These are phyloP conservation scores for Petasospora rhodanensis DNA, from an alignment of 1,139 yeast genomes.

Conservation along the genomic window DNA sequence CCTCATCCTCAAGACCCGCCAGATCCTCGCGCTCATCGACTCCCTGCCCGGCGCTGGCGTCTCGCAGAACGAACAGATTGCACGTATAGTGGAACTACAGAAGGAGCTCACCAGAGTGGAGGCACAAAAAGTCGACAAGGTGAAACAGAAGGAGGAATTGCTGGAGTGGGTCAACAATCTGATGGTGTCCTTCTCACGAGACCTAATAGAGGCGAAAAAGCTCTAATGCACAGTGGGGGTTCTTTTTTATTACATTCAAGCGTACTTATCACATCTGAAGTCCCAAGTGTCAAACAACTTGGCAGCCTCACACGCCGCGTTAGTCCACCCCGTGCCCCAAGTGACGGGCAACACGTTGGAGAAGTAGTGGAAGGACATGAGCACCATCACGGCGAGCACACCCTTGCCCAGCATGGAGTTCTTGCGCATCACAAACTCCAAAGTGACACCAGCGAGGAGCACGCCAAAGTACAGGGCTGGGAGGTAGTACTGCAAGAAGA, in stretches of 20 bases:
- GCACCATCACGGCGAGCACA: slow-evolving; percentile 29
- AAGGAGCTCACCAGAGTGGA: slow-evolving; percentile 61
- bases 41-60: slow-evolving; percentile 92
- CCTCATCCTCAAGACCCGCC: slow-evolving; percentile 79
- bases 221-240: slow-evolving; percentile 11
- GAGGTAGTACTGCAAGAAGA: slow-evolving; percentile 52
- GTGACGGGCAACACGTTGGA: slow-evolving; percentile 41
- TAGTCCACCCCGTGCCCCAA: slow-evolving; percentile 49
- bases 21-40: slow-evolving; percentile 79
- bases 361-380: slow-evolving; percentile 36
- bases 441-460: slow-evolving; percentile 47
- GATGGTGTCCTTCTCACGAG: slow-evolving; percentile 34
- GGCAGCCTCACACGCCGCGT: slow-evolving; percentile 36
- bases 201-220: slow-evolving; percentile 21
- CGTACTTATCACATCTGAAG: slow-evolving; percentile 41
- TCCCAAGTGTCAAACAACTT: slow-evolving; percentile 42
- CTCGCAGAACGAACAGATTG: slow-evolving; percentile 68
- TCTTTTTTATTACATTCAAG: neutral
- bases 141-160: slow-evolving; percentile 62
- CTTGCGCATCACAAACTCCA: slow-evolving; percentile 36
- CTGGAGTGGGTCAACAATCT: slow-evolving; percentile 64
- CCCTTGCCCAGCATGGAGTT: slow-evolving; percentile 30
- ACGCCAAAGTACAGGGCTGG: slow-evolving; percentile 61
- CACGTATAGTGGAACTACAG: slow-evolving; percentile 59
- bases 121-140: slow-evolving; percentile 49